These are phyloP conservation scores for Hyparrhenia diplandra DNA, from an alignment of 176 grass and related monocot genomes.

Conservation along the genomic window DNA sequence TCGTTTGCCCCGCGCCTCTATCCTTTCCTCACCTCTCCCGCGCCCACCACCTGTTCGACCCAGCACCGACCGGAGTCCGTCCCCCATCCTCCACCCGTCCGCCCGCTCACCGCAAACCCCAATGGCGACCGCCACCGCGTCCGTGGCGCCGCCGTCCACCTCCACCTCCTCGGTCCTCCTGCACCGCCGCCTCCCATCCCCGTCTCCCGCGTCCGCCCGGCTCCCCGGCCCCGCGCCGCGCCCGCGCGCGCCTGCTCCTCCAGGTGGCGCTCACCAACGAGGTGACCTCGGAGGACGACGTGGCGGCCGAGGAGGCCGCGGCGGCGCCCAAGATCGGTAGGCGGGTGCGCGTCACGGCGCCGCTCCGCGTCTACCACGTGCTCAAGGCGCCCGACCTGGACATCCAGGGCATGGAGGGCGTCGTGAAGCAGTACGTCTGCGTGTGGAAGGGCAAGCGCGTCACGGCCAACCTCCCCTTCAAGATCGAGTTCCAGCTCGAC, in stretches of 20 bases:
- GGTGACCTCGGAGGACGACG: conserved; percentile 44
- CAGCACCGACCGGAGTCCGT: neutral
- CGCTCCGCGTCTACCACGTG: conserved; percentile 83
- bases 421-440: conserved; percentile 85
- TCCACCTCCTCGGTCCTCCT: conserved; percentile 46
- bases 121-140: conserved; percentile 41
- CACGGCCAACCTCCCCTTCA: conserved; percentile 84
- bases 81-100: neutral
- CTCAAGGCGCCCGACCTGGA: conserved; percentile 87
- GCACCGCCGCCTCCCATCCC: neutral
- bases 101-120: neutral
- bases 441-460: conserved; percentile 94
- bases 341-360: conserved; percentile 80
- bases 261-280: conserved; percentile 62
- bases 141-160: conserved; percentile 47
- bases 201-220: neutral
- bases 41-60: conserved; percentile 46
- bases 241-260: conserved; percentile 24
- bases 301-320: conserved; percentile 65
- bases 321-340: conserved; percentile 68
- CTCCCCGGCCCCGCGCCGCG: neutral
- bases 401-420: conserved; percentile 81
- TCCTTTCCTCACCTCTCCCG: conserved; percentile 35
- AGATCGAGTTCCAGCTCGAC: conserved; percentile 71
- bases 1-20: conserved; percentile 26